Conservation (phyloP, 139 green algal species). For the Volvox reticuliferus region DNA sequence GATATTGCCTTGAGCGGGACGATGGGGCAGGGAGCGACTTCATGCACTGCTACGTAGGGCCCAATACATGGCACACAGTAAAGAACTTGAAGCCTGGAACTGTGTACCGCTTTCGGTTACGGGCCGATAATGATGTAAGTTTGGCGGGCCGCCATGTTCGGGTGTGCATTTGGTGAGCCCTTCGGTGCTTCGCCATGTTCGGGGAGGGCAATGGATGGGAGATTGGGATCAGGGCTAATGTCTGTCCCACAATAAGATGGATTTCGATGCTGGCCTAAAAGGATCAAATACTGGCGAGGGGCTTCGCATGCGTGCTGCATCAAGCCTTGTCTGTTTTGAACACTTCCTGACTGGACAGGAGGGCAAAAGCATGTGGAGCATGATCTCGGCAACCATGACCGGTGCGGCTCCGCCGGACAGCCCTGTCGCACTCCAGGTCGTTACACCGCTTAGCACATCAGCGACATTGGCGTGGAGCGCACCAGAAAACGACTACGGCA, state of each 20-base stretch:
- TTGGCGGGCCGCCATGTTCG: not conserved
- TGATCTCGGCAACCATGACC: not conserved
- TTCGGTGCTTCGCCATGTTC: too few species aligned
- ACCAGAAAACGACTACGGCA: conserved; percentile 71
- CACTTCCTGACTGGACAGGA: conserved; percentile 43
- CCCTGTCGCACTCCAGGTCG: conserved; percentile 41
- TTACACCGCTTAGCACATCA: conserved; percentile 59
- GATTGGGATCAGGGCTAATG: too few species aligned
- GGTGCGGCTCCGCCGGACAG: conserved; percentile 55
- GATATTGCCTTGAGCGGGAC: conserved; percentile 79
- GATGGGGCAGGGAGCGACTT: conserved; percentile 70
- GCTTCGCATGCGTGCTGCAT: too few species aligned
- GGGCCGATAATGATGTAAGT: conserved; percentile 78
- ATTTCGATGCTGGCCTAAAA: too few species aligned
- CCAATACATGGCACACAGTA: conserved; percentile 28
- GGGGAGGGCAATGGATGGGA: too few species aligned
- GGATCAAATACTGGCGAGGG: too few species aligned
- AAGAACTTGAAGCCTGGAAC: conserved; percentile 62
- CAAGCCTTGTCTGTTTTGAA: too few species aligned
- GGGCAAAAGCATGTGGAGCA: conserved; percentile 66
- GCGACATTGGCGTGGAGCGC: conserved; percentile 70
- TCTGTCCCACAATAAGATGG: too few species aligned
- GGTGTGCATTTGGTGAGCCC: too few species aligned
- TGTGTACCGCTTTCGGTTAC: conserved; percentile 77
- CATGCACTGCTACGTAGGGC: conserved; percentile 56